These are phyloP conservation scores for Lactarius tabidus DNA, from an alignment of 768 basidiomycete genomes.

Conservation along the genomic window DNA sequence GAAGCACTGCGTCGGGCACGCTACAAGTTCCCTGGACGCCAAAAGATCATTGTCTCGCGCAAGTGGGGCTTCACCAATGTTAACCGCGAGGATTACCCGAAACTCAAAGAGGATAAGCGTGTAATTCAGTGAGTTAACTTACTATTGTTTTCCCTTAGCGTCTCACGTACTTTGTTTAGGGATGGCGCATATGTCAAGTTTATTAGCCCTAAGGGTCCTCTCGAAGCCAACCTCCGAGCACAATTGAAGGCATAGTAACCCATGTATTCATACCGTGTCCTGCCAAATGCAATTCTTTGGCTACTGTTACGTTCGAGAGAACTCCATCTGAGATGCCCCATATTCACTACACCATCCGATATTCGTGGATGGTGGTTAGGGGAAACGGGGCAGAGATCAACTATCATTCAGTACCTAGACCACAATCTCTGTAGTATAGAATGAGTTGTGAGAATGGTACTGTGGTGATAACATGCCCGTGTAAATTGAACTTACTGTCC, in stretches of 20 bases:
- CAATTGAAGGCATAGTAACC: constrained; percentile 66
- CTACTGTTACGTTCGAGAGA: constrained; percentile 8
- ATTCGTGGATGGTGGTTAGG: constrained; percentile 62
- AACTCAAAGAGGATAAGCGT: constrained; percentile 85
- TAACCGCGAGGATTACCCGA: constrained; percentile 80
- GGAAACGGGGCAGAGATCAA: constrained; percentile 78
- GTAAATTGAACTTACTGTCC: background rate
- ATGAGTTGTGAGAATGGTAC: constrained; percentile 20
- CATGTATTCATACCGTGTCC: constrained; percentile 30
- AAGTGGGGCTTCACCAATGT: constrained; percentile 99
- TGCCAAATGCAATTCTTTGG: constrained; percentile 24
- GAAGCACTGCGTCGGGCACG: constrained; percentile 97
- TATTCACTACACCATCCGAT: constrained; percentile 74
- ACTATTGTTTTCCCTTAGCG: background rate
- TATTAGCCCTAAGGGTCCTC: constrained; percentile 82
- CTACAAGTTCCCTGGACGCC: constrained; percentile 99
- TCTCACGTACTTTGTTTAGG: constrained; percentile 39
- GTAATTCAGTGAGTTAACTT: constrained; percentile 69
- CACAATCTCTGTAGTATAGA: constrained; percentile 21
- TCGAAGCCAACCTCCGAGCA: constrained; percentile 80
- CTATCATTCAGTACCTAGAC: constrained; percentile 25
- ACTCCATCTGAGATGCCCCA: constrained; percentile 35
- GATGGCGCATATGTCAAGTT: constrained; percentile 96
- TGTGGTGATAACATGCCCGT: constrained; percentile 8
- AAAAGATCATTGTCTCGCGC: constrained; percentile 95